A percentile compares a stretch with the other conserved stretches of the same genome.
Conservation (phyloP, 768 basidiomycete genomes). For the Lactarius psammicola region DNA sequence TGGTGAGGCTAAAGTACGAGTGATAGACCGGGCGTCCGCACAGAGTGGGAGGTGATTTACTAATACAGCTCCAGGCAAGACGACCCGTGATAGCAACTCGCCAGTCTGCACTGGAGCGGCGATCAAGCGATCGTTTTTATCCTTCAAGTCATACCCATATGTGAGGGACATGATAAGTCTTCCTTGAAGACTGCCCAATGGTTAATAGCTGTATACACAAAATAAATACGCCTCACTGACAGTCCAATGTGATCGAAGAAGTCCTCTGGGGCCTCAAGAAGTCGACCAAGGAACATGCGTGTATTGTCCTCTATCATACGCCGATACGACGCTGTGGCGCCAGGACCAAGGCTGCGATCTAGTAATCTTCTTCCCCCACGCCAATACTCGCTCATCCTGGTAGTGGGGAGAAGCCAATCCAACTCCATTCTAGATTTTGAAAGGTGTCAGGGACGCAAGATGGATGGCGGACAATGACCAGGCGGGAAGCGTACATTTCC, state of each 20-base stretch:
- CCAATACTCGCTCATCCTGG: neutral
- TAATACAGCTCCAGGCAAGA: conserved; percentile 6
- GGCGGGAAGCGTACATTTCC: neutral
- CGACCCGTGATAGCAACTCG: neutral
- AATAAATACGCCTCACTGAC: neutral
- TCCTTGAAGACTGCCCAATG: conserved; percentile 10
- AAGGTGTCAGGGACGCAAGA: neutral
- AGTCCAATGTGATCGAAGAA: neutral
- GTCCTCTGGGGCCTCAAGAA: conserved; percentile 2
- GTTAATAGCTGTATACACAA: neutral
- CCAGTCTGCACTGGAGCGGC: neutral
- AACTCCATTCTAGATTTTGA: neutral
- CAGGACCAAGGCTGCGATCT: conserved; percentile 13
- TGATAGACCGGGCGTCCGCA: neutral
- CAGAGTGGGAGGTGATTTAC: conserved; percentile 16
- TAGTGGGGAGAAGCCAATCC: neutral
- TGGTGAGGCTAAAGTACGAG: neutral
- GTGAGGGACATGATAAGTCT: conserved; percentile 11
- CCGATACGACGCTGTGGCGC: neutral
- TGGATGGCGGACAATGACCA: neutral
- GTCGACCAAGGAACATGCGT: neutral
- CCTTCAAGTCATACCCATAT: conserved; percentile 14
- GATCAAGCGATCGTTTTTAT: neutral
- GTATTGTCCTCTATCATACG: conserved; percentile 10
- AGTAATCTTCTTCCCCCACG: conserved; percentile 3